Percentiles rank a stretch among this genome's conserved stretches.
These are phyloP conservation scores for Kregervanrija delftensis DNA, from an alignment of 805 yeast species.

Conservation along the genomic window DNA sequence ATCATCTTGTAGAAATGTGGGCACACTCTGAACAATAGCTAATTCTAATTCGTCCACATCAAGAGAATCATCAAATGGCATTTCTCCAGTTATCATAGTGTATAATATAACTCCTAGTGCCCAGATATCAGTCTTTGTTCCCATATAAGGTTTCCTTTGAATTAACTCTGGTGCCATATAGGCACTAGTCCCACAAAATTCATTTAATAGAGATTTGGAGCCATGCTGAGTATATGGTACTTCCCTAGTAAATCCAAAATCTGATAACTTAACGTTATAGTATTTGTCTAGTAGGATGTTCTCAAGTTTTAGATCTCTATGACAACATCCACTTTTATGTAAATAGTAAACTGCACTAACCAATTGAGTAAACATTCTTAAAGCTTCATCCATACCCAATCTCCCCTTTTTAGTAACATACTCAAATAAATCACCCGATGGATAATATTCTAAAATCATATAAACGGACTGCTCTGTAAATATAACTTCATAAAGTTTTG, in stretches of 20 bases:
- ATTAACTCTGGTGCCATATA: constrained; percentile 96
- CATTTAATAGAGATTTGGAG: constrained; percentile 44
- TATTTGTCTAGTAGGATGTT: constrained; percentile 63
- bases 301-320: constrained; percentile 92
- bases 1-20: constrained; percentile 37
- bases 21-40: constrained; percentile 60
- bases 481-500: constrained; percentile 78
- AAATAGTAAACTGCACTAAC: constrained; percentile 69
- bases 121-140: constrained; percentile 85
- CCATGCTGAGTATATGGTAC: constrained; percentile 28
- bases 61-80: constrained; percentile 84
- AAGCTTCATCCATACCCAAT: constrained; percentile 44
- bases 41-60: constrained; percentile 52
- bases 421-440: constrained; percentile 71
- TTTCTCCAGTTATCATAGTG: constrained; percentile 74
- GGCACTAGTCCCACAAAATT: constrained; percentile 90
- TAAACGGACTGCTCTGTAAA: constrained; percentile 75
- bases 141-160: constrained; percentile 61
- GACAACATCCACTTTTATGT: constrained; percentile 77
- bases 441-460: constrained; percentile 87
- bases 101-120: constrained; percentile 83
- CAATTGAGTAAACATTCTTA: constrained; percentile 55
- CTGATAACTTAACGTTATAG: constrained; percentile 69
- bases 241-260: constrained; percentile 92
- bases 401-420: constrained; percentile 48